Evolutionary conservation across 2,329 filamentous ascomycete genomes (phyloP).

Genomic region (Didymella exigua): DNA sequence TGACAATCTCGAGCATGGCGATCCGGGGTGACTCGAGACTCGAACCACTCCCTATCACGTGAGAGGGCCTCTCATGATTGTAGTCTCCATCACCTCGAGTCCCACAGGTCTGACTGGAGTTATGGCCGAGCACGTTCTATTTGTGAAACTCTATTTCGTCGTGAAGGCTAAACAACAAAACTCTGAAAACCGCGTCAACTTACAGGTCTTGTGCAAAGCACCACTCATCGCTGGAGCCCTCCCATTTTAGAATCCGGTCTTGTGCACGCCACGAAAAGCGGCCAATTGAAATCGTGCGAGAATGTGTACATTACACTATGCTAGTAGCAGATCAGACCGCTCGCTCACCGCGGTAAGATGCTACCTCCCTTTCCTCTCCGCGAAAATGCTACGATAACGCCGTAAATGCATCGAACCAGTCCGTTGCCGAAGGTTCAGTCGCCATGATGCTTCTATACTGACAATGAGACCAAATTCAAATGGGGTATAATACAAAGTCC

Average conservation of each 20-base stretch:
- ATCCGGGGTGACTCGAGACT: background rate
- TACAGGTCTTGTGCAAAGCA: no score
- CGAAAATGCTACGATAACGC: conserved; percentile 15
- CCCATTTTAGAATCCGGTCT: no score
- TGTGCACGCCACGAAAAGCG: no score
- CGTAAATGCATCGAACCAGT: conserved; percentile 5
- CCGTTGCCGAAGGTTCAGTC: background rate
- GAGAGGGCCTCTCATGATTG: no score
- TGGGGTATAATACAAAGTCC: conserved; percentile 14
- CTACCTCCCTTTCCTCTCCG: background rate
- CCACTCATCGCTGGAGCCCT: no score
- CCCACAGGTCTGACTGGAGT: no score
- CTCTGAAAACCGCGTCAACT: no score
- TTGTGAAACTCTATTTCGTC: no score
- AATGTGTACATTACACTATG: conserved; percentile 11
- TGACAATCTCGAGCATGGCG: background rate
- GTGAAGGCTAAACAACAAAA: no score
- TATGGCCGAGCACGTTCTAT: no score
- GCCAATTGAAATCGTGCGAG: no score
- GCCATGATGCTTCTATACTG: conserved; percentile 13
- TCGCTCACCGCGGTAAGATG: background rate
- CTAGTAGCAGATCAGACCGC: conserved; percentile 9
- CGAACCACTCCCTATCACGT: background rate
- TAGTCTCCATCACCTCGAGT: no score
- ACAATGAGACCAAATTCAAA: conserved; percentile 4